Percentiles rank a stretch among this genome's conserved stretches.
Conservation (phyloP, 345 rosid genomes). For the Firmiana major region DNA sequence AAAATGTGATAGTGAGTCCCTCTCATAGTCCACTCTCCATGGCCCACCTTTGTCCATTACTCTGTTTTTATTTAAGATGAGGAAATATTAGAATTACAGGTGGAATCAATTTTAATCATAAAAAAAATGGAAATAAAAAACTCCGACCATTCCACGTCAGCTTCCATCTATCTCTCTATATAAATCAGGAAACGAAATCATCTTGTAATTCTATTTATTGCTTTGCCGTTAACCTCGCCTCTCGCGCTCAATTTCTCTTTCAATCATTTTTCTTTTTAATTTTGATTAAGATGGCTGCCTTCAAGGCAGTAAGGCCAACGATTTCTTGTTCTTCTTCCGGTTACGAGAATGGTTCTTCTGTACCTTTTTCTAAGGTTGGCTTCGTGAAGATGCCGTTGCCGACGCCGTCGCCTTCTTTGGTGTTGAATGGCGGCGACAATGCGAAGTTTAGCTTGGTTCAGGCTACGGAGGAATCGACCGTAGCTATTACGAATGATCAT, state of each 20-base stretch:
- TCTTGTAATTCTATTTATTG: background rate
- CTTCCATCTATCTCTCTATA: background rate
- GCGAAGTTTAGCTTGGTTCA: slow-evolving; percentile 29
- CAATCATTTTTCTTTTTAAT: background rate
- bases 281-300: slow-evolving; percentile 15
- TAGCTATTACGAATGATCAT: slow-evolving; percentile 24
- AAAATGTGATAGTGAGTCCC: background rate
- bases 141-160: background rate
- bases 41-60: background rate
- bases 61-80: too few species aligned
- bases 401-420: slow-evolving; percentile 1
- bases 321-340: slow-evolving; percentile 18
- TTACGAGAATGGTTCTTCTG: slow-evolving; percentile 4
- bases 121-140: background rate
- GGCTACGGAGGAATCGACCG: slow-evolving; percentile 45
- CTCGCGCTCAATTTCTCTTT: background rate
- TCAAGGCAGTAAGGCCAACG: slow-evolving; percentile 23
- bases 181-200: background rate
- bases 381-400: slow-evolving; percentile 14
- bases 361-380: slow-evolving; percentile 19
- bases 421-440: slow-evolving; percentile 11
- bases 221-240: background rate
- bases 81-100: background rate
- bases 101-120: background rate
- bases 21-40: background rate